Evolutionary conservation across 2,329 filamentous ascomycete genomes (phyloP), one percentile per base, ranked within the genome.

Genomic region (Botrytis porri): DNA sequence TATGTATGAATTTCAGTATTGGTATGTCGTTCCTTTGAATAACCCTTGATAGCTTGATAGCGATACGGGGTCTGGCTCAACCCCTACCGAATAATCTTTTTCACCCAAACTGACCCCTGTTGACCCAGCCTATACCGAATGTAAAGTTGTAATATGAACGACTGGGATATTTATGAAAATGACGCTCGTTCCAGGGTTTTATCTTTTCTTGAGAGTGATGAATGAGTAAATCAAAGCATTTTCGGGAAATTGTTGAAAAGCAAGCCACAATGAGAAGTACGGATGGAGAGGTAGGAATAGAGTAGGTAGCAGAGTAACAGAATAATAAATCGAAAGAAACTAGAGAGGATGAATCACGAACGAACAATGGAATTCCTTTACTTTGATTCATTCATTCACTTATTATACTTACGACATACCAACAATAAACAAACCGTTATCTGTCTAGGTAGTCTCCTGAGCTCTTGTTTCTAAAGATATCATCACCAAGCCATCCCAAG

Each of bases 41-140:
- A 57, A 29, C 64, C 64, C 64, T 67, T 67, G 64, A 67, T 67
- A 54, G 64, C 64, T 67, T 67, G 64, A 67, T 67, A 54, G 64
- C 64, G 64, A 67, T 57, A 67, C 32, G 64, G 48, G 64, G 35
- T 18, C 45, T 67, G 35, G 5, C 14, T 35, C n/a, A 29, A 20
- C 41, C 29, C 51, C n/a, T 57, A 57, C 51, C 29, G 51, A 29
- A 8, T 57, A 29, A 8, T 57, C n/a, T 57, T 66, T 25, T 37
- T n/a, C 63, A 51, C 45, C 25, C 32, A 18, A 54, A 20, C 16
- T 22, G 25, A 22, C 45, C 64, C 48, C 35, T 67, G 45, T 25
- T 54, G 35, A 29, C 18, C 8, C 45, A 39, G n/a, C n/a, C 45
- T 39, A 35, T 22, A 12, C 18, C 22, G 10, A 37, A 51, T 48